These are phyloP conservation scores for Eimeria maxima DNA, from an alignment of 169 alveolate species.

Conservation along the genomic window DNA sequence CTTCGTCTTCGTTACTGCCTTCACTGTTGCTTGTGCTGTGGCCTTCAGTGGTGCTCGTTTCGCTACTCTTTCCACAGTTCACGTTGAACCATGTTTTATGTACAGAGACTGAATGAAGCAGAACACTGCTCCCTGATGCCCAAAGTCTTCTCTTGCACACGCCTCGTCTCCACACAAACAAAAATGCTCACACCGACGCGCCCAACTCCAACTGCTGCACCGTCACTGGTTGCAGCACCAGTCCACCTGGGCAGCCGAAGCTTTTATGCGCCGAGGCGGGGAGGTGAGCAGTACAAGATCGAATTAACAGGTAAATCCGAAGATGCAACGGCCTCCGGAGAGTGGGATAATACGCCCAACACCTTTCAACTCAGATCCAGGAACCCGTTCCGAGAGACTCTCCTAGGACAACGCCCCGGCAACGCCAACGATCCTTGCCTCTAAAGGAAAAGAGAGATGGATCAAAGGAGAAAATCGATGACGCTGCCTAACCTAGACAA, in stretches of 20 bases:
- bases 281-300: too few relatives aligned
- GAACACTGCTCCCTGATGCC: neutral
- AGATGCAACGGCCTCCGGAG: too few relatives aligned
- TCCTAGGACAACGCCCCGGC: too few relatives aligned
- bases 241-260: neutral
- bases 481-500: too few relatives aligned
- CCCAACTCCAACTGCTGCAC: neutral
- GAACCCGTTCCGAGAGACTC: too few relatives aligned
- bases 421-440: too few relatives aligned
- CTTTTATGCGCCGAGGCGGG: neutral
- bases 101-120: neutral
- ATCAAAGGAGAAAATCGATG: too few relatives aligned
- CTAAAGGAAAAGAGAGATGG: too few relatives aligned
- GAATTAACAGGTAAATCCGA: too few relatives aligned
- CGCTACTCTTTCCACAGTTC: neutral
- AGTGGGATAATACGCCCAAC: too few relatives aligned
- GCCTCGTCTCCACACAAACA: neutral
- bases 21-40: neutral
- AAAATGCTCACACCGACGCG: neutral
- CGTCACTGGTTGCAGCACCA: neutral
- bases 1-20: neutral
- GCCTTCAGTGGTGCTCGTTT: neutral
- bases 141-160: neutral
- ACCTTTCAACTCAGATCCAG: too few relatives aligned
- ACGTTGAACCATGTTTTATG: neutral